Evolutionary conservation across 495 filamentous ascomycete species (phyloP), one percentile per base, ranked within the genome.

Genomic region (Talaromyces trachyspermus): DNA sequence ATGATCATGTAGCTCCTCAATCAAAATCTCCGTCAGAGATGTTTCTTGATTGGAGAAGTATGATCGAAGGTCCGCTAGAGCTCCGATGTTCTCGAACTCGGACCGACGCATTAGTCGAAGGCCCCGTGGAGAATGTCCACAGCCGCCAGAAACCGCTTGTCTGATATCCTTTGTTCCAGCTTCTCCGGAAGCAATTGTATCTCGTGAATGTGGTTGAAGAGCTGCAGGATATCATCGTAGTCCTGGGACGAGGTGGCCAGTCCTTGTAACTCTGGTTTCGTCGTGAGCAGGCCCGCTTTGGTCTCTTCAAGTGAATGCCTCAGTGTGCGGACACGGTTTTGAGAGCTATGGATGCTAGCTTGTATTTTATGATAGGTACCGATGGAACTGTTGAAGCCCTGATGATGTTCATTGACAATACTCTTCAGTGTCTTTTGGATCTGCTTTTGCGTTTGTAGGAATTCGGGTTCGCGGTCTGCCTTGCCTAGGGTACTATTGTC

Each of bases 301-400:
- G 92, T 86, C 29, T 84, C 69, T n/a, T 83, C 74, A 30, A 99
- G 72, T 8, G 86, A 87, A 46, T 89, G 82, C 61, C 87, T 89
- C 49, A 99, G 68, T 8, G 72, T 71, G 53, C 91, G 80, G 18
- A 97, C 85, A 46, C 90, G 84, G 48, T 77, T 75, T 63, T 99
- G 94, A 10, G 89, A 95, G 25, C 79, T 70, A 50, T 89, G 85
- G 54, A 99, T 95, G 65, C 88, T 95, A 5, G 83, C 76, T 61
- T 97, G 92, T 48, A 99, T 97, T 66, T 91, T 95, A 67, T 99
- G 94, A 57, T 95, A 99, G 12, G 90, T 95, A 61, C 92, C 94
- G 47, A 99, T 97, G 32, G 89, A 95, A 66, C 89, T 96, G 61
- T 96, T 99, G 74, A 99, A 99, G 24, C 89, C 92, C 64, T 99